A percentile compares a stretch with the other conserved stretches of the same genome.
These are phyloP conservation scores for Austroboletus novae-zelandiae DNA, from an alignment of 1,284 basidiomycete species.

Conservation along the genomic window DNA sequence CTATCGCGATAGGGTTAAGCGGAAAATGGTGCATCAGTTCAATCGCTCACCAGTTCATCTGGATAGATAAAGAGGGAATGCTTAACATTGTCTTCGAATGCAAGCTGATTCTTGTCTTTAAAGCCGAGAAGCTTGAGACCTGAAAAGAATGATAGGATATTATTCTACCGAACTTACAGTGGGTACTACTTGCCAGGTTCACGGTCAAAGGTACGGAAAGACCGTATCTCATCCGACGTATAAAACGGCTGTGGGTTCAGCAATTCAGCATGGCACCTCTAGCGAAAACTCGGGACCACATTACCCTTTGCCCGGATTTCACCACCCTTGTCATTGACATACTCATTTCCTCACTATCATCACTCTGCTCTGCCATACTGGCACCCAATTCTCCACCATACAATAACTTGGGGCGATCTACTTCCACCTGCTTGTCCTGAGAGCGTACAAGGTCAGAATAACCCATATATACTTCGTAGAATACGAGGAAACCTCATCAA, in stretches of 20 bases:
- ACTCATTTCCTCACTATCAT: constrained; percentile 36
- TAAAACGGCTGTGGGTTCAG: constrained; percentile 68
- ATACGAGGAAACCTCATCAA: constrained; percentile 61
- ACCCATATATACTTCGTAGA: not conserved
- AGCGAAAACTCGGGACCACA: not conserved
- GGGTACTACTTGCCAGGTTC: constrained; percentile 54
- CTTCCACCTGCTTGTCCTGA: constrained; percentile 60
- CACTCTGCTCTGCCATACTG: constrained; percentile 42
- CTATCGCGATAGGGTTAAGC: constrained; percentile 35
- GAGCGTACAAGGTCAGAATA: constrained; percentile 19
- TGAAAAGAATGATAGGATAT: constrained; percentile 17
- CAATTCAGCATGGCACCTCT: constrained; percentile 1
- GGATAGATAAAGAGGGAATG: constrained; percentile 93
- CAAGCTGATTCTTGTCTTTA: constrained; percentile 70
- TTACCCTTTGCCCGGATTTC: constrained; percentile 49
- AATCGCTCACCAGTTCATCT: constrained; percentile 70
- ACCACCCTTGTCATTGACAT: constrained; percentile 41
- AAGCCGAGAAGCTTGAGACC: constrained; percentile 92
- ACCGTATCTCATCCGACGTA: constrained; percentile 77
- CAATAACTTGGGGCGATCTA: constrained; percentile 54
- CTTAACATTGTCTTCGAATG: constrained; percentile 88
- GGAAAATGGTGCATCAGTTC: not conserved
- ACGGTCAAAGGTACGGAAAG: constrained; percentile 77
- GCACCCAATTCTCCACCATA: constrained; percentile 63
- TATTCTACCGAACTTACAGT: not conserved